Evolutionary conservation across 225 moss, liverwort and hornwort species (phyloP), one percentile per base, ranked within the genome.

Genomic region (Lunularia cruciata): DNA sequence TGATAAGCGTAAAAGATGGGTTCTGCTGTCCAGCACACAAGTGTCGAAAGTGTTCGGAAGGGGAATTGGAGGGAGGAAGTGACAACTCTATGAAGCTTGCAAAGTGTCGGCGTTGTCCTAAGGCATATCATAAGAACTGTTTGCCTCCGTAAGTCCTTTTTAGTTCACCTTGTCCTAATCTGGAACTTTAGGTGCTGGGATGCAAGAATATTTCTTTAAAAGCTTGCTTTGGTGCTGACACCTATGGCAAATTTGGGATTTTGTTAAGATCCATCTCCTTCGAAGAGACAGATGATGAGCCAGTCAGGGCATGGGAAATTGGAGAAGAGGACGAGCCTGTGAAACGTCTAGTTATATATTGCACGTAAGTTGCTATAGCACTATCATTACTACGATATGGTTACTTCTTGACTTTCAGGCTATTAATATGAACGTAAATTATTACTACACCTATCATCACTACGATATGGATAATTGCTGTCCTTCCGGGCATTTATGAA

Each of bases 91-190:
- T 42, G 69, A 76, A 76, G 31, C 72, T 81, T 40, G 80, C 80
- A 19, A 81, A 81, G 54, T 81, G 80, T 65, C 72, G 80, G 37
- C 76, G 80, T 8, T 81, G 80, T 42, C 80, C 80, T 16, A 81
- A 42, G 28, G 76, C 80, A 0, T 81, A 73, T 59, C 80, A 81
- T 45, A 81, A 81, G 63, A 8, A 2, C n/a, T 73, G 73, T 40
- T 65, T 81, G 35, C 80, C 76, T 23, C 46, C 57, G 80, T 81
- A 63, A 81, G 80, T 14, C 2, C 43, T 47, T 57, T 5, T 35
- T n/a, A n/a, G n/a, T n/a, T n/a, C n/a, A 8, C 53, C n/a, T 19
- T 60, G 3, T 60, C 31, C n/a, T n/a, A n/a, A n/a, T n/a, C n/a
- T n/a, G n/a, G n/a, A n/a, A n/a, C n/a, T n/a, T n/a, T n/a, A n/a